Conservation (phyloP, 2,329 filamentous ascomycete genomes). For the Emergomyces pasteurianus region DNA sequence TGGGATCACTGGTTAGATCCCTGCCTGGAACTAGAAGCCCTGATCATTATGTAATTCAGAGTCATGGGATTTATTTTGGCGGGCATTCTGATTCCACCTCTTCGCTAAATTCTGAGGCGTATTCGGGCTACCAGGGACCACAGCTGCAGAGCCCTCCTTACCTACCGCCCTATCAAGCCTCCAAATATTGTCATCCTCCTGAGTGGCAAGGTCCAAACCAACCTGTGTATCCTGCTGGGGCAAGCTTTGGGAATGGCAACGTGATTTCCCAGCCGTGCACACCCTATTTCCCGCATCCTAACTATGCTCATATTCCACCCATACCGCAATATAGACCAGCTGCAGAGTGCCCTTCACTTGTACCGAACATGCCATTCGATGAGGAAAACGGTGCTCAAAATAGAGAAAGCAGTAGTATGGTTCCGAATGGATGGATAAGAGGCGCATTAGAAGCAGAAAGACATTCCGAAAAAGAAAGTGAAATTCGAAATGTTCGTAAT, state of each 20-base stretch:
- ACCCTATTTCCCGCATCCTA: neutral
- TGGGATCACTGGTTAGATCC: neutral
- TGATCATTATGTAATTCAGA: neutral
- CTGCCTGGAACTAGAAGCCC: neutral
- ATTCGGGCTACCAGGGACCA: neutral
- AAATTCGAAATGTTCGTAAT: neutral
- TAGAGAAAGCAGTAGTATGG: neutral
- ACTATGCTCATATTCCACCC: neutral
- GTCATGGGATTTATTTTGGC: conserved; percentile 1
- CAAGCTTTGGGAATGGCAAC: neutral
- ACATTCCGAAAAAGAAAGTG: neutral
- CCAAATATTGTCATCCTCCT: neutral
- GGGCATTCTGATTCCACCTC: neutral
- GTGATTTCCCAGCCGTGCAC: too few species aligned
- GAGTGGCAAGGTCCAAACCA: neutral
- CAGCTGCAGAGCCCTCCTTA: neutral
- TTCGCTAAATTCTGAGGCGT: neutral
- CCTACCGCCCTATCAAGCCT: neutral
- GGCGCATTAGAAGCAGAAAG: neutral
- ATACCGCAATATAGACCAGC: neutral
- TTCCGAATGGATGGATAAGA: neutral
- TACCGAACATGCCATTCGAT: too few species aligned
- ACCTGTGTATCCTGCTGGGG: neutral
- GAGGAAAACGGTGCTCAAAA: neutral
- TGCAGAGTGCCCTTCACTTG: neutral